Base-by-base conservation (phyloP, 2,329 filamentous ascomycete species). In the Metarhizium rileyi region DNA sequence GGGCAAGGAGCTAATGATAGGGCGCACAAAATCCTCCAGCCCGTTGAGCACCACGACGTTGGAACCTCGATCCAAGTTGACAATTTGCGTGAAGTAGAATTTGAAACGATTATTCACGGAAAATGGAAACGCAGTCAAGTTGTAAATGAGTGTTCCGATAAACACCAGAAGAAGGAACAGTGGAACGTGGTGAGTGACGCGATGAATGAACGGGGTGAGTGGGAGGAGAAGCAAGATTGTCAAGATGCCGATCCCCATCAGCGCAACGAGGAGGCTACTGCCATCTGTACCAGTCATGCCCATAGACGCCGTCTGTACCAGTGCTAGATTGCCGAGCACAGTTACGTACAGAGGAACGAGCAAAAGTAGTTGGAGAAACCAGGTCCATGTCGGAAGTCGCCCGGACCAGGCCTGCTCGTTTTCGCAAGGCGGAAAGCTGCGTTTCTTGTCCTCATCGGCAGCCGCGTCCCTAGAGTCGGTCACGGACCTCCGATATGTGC, bases 261-360 rank as follows among this genome's bases (percentile, higher is more conserved):
- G 90, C 5, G 90, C 83, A 7, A 80, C 66, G 16, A 95, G 68
- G 18, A 84, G 72, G 33, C 80, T 77, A 53, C 82, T 87, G 2
- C 93, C 93, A 64, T 98, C 93, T 2, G 86, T 78, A 6, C 86
- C 86, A 0, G 90, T 95, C 67, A 95, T 90, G 51, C 83, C 75
- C 20, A 90, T 73, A 2, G 87, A 81, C 30, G 83, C 78, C 4
- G 84, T 87, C 16, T 88, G 64, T 12, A 91, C 69, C 3, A 97
- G 74, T 1, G 79, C 85, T 25, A 90, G 74, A 61, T 95, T 89
- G 1, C 83, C 87, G 16, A 87, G 68, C 20, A 97, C 65, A 52
- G 93, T 83, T 43, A 95, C 72, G 44, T 84, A 80, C 47, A 95
- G 79, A 0, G 90, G 90, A 0, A 81, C 86, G 9, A 94, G 70